These are phyloP conservation scores for Cenchrus americanus DNA, from an alignment of 176 grass and related monocot genomes.

Conservation along the genomic window DNA sequence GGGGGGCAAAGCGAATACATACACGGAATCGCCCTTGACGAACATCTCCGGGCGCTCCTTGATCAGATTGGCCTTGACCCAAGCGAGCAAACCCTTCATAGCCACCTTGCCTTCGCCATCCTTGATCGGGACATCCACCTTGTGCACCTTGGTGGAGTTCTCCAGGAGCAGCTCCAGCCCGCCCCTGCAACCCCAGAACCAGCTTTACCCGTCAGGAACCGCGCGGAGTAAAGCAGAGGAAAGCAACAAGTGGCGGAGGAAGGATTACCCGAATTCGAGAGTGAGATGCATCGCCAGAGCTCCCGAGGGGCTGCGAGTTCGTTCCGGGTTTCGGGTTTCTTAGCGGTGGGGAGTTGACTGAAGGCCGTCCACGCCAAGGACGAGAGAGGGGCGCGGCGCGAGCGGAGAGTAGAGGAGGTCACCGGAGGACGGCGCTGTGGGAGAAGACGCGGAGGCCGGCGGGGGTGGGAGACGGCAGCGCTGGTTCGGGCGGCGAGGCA, in stretches of 20 bases:
- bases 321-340: constrained; percentile 37
- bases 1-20: constrained; percentile 14
- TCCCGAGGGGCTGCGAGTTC: constrained; percentile 32
- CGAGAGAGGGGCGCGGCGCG: neutral
- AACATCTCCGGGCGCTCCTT: constrained; percentile 98
- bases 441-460: neutral
- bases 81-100: constrained; percentile 64
- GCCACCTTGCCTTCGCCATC: constrained; percentile 55
- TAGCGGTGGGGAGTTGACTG: neutral
- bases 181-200: constrained; percentile 51
- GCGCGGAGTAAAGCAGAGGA: neutral
- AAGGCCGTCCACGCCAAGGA: neutral
- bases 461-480: neutral
- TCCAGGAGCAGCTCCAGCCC: constrained; percentile 85
- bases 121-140: constrained; percentile 62
- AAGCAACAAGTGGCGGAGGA: neutral
- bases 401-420: neutral
- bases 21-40: constrained; percentile 84
- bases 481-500: neutral
- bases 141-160: constrained; percentile 76
- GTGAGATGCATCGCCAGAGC: constrained; percentile 69
- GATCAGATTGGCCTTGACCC: constrained; percentile 89
- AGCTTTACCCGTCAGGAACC: neutral
- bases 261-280: constrained; percentile 84
- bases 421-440: neutral